phyloP scores from a whole-genome alignment of 257 asterid genomes.

The Euphrasia confusa region DNA sequence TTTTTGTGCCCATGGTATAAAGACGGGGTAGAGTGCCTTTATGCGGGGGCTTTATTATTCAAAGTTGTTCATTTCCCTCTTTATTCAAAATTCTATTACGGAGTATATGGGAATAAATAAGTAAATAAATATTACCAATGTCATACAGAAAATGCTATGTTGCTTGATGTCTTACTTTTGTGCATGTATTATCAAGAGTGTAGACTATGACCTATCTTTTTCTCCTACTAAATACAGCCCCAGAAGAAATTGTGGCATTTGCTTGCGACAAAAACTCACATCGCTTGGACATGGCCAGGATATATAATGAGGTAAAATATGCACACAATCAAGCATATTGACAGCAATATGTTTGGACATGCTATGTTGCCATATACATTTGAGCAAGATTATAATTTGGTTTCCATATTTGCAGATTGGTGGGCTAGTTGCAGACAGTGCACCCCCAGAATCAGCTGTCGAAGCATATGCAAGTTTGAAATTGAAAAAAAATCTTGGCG shows the following conservation, averaged over 20 bases:
- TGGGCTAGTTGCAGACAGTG: conserved; percentile 42
- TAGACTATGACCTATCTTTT: conserved; percentile 11
- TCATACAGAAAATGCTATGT: conserved; percentile 1
- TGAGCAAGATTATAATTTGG: conserved; percentile 7
- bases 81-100: conserved; percentile 3
- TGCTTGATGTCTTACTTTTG: conserved; percentile 15
- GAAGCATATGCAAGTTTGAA: conserved; percentile 40
- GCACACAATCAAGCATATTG: neutral
- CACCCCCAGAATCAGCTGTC: conserved; percentile 34
- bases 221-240: conserved; percentile 44
- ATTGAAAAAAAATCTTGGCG: conserved; percentile 38
- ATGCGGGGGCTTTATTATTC: neutral
- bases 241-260: conserved; percentile 49
- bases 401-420: conserved; percentile 45
- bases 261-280: conserved; percentile 57
- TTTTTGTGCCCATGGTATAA: conserved; percentile 5
- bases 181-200: neutral
- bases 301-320: conserved; percentile 66
- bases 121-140: neutral
- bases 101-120: neutral
- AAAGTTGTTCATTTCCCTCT: conserved; percentile 3
- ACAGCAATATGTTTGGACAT: neutral
- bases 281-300: conserved; percentile 58
- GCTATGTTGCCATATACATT: neutral
- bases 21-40: conserved; percentile 4